Evolutionary conservation across 345 rosid species (phyloP), one percentile per base, ranked within the genome.

Genomic region (Syzygium grande): DNA sequence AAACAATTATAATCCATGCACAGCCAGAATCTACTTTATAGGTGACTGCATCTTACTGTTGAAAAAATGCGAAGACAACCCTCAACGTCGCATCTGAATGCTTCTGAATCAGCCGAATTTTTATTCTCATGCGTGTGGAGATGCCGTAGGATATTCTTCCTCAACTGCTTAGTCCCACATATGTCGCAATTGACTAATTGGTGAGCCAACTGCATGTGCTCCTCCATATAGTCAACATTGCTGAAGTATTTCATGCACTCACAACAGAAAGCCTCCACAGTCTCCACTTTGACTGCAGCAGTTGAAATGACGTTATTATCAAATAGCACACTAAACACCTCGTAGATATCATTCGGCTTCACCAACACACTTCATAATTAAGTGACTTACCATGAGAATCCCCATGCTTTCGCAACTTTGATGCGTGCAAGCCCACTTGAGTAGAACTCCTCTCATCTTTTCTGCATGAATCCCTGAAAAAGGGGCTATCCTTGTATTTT

Each of bases 241-340:
- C 97, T 92, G 88, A 98, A 95, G 88, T 93, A 91, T 88, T 96
- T 92, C 97, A 94, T 92, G 89, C 99, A 98, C 80, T 98, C 98
- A 2, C 95, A 87, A 90, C 99, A 96, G 87, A 98, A 91, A 4
- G 98, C 97, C 91, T 95, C 99, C 51, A 92, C 91, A 0, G 92
- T 89, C 63, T 96, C 95, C 58, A 96, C 85, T 90, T 95, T 96
- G 86, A 96, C 99, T 97, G 95, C 90, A 89, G 55, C 14, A 55
- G 43, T 25, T 77, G 84, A 53, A 58, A 58, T 41, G 17, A 30
- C 6, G 5, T 73, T 19, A 38, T 73, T 73, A 73, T 73, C 14
- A 0, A 73, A 19, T 10, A 38, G 49, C 80, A 73, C 11, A 19
- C 2, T 73, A 17, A 73, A 38, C 80, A 73, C 3, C 11, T 73